Conservation (phyloP, 306 rosid species). For the Cucurbita maxima region DNA sequence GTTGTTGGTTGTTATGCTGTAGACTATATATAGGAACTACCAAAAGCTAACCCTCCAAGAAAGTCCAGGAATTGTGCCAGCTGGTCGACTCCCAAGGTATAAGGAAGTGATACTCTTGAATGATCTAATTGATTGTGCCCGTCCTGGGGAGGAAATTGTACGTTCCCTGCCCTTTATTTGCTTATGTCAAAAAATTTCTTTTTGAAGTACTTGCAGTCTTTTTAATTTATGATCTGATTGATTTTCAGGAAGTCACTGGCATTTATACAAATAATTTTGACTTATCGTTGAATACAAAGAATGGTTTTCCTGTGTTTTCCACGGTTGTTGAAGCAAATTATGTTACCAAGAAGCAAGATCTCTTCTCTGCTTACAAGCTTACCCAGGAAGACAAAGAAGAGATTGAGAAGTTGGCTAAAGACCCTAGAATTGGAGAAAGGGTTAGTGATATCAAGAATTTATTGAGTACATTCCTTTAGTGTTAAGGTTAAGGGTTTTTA, state of each 20-base stretch:
- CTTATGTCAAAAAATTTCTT: slow-evolving; percentile 4
- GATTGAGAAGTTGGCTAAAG: slow-evolving; percentile 66
- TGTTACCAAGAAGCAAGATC: slow-evolving; percentile 83
- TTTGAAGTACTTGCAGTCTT: slow-evolving; percentile 11
- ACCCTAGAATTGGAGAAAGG: slow-evolving; percentile 95
- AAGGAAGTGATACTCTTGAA: slow-evolving; percentile 92
- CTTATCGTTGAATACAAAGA: slow-evolving; percentile 87
- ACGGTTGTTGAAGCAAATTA: slow-evolving; percentile 96
- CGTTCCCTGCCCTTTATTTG: slow-evolving; percentile 1
- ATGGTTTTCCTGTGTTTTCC: slow-evolving; percentile 96
- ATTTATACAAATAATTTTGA: slow-evolving; percentile 88
- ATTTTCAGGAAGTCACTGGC: slow-evolving; percentile 91
- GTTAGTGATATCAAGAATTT: slow-evolving; percentile 27
- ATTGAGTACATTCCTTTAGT: background rate
- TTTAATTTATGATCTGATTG: slow-evolving; percentile 5
- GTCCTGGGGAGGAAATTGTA: slow-evolving; percentile 99
- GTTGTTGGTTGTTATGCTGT: slow-evolving; percentile 9
- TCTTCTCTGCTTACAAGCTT: slow-evolving; percentile 90
- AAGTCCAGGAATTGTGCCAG: slow-evolving; percentile 98
- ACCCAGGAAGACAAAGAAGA: slow-evolving; percentile 89
- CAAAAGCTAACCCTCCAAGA: slow-evolving; percentile 97
- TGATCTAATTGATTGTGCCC: slow-evolving; percentile 95
- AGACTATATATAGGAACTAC: slow-evolving; percentile 92
- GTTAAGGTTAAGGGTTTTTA: background rate
- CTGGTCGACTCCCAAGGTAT: slow-evolving; percentile 96